Base-by-base conservation (phyloP, 495 filamentous ascomycete species). In the Neurospora sp. region DNA sequence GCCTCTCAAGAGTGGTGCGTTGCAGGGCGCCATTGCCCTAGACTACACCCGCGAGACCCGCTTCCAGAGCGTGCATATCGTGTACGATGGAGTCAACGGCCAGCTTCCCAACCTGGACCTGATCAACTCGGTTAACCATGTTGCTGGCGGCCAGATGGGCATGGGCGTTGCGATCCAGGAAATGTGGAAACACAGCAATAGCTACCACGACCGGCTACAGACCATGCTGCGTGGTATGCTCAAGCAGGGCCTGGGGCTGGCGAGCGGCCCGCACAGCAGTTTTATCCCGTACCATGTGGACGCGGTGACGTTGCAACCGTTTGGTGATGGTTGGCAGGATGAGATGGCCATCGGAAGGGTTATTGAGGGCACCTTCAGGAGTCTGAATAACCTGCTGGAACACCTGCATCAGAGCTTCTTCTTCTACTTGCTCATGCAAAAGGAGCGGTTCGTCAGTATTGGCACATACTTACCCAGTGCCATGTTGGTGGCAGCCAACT, bases 261-360 rank as follows among this genome's bases (percentile, higher is more conserved):
- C 94, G n/a, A 91, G 92, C 14, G 96, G 96, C 11, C 91, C 95
- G 3, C 96, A 99, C 77, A 96, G 93, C 84, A 91, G 90, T 74
- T 99, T 99, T 82, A 97, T 99, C 79, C 95, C 96, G 1, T 99
- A 98, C 80, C 96, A 98, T 78, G 93, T 99, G 75, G 96, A 99
- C 80, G 96, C 96, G 4, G 91, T 99, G 74, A 99, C 95, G 0
- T 84, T 99, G 60, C 93, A 95, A 77, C 90, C 95, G 1, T 92
- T 92, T 70, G 96, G 96, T 18, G 86, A 94, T 27, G 96, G 96
- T 42, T 95, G 93, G 92, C 94, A 98, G 78, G 96, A 99, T 79
- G 96, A 98, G 81, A 98, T 98, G 93, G 91, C 91, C 27, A 87
- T 99, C 77, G 96, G 96, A 10, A 87, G 95, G 41, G 92, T 94